Conservation (phyloP, 2,329 filamentous ascomycete genomes). For the Ophiostoma perfectum region DNA sequence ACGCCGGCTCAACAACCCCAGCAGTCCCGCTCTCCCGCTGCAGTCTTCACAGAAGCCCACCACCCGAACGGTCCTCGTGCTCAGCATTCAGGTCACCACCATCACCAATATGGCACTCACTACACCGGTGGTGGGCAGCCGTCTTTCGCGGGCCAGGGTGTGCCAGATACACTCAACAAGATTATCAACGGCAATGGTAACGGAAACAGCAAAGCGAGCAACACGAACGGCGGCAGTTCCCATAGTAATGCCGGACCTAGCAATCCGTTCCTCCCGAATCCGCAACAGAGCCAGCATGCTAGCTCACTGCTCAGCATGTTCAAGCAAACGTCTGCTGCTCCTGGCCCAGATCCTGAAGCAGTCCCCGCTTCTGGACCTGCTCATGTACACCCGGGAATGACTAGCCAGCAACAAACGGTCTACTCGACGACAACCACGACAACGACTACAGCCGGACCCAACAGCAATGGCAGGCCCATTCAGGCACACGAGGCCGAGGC, state of each 20-base stretch:
- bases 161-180: conserved; percentile 6
- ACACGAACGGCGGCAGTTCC: background rate
- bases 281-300: conserved; percentile 22
- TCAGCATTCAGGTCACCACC: background rate
- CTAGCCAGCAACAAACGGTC: conserved; percentile 9
- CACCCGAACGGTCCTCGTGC: conserved; percentile 13
- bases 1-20: background rate
- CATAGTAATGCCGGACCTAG: background rate
- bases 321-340: conserved; percentile 35
- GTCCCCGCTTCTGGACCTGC: background rate
- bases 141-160: background rate
- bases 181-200: conserved; percentile 15
- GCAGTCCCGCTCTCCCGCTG: background rate
- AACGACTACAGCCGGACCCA: conserved; percentile 16
- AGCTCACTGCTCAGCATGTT: conserved; percentile 35
- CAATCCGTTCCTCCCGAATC: conserved; percentile 10
- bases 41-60: conserved; percentile 1
- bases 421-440: conserved; percentile 13
- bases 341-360: background rate
- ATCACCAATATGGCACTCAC: conserved; percentile 7
- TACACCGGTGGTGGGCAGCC: background rate
- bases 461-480: conserved; percentile 23
- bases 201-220: background rate
- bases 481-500: conserved; percentile 25
- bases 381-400: background rate